Percentiles rank a stretch among this genome's conserved stretches.
phyloP scores from a whole-genome alignment of 2,329 filamentous ascomycete genomes.

The Ophiostoma tasmaniense region DNA sequence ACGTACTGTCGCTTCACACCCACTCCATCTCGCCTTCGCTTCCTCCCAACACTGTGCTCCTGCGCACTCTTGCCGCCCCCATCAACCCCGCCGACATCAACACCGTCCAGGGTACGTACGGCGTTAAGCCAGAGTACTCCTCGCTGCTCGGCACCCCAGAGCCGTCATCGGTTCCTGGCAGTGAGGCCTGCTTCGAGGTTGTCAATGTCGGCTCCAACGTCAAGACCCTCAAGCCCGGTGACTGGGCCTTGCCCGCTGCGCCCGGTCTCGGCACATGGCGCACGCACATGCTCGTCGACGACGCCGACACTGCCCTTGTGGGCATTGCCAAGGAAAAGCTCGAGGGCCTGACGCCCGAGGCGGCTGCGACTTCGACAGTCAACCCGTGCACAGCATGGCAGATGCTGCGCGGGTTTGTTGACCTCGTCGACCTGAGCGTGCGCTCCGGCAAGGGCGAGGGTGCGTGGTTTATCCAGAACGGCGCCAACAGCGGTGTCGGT shows the following conservation, averaged over 20 bases:
- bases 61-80: slow-evolving; percentile 81
- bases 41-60: slow-evolving; percentile 55
- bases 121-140: slow-evolving; percentile 70
- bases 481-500: slow-evolving; percentile 88
- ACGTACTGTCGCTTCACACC: slow-evolving; percentile 50
- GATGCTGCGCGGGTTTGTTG: slow-evolving; percentile 75
- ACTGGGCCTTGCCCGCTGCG: slow-evolving; percentile 85
- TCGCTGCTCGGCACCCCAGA: slow-evolving; percentile 63
- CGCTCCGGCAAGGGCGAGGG: slow-evolving; percentile 53
- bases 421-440: slow-evolving; percentile 39
- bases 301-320: slow-evolving; percentile 49
- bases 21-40: slow-evolving; percentile 71
- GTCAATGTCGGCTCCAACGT: slow-evolving; percentile 55
- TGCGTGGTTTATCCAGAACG: slow-evolving; percentile 96
- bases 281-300: slow-evolving; percentile 68
- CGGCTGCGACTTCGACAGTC: slow-evolving; percentile 80
- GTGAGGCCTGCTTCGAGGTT: slow-evolving; percentile 93
- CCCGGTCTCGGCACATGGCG: slow-evolving; percentile 90
- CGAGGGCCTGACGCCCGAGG: slow-evolving; percentile 53
- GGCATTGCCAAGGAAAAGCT: slow-evolving; percentile 39
- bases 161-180: slow-evolving; percentile 72
- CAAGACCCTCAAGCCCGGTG: slow-evolving; percentile 55
- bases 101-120: slow-evolving; percentile 94
- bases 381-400: slow-evolving; percentile 94
- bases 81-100: slow-evolving; percentile 98